Evolutionary conservation across 2,329 filamentous ascomycete genomes (phyloP), one percentile per base, ranked within the genome.

Genomic region (Cercospora sp.): DNA sequence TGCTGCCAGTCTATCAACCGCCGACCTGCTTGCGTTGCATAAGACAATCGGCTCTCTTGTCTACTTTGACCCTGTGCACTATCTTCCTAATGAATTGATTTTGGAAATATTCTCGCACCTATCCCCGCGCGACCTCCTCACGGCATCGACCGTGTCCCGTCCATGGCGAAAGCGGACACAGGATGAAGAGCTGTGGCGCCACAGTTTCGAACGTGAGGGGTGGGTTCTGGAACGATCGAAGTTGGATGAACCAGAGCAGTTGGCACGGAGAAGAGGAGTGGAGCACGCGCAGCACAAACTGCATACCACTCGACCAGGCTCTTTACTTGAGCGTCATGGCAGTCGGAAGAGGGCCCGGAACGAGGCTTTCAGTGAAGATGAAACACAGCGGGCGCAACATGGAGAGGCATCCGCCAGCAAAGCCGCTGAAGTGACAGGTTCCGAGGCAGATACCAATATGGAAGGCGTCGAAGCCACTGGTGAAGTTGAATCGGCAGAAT

Each of bases 51-150:
- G 3, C 86, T 94, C 63, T 89, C 67, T 72, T 64, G 69, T 73
- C 40, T 98, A 97, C 79, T 94, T 97, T 81, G 92, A 99, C 80
- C 97, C 97, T 64, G 89, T 97, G 51, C 84, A 88, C 71, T 89
- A 92, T 75, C 87, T 99, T 0, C 95, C 95, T 0, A 89, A 92
- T 28, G 95, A 99, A 79, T 91, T 99, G 74, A 96, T 93, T 69
- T 89, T 95, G 55, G 91, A 96, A 75, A 90, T 98, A 55, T 89
- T 99, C 53, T 90, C 91, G 16, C 95, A 93, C 76, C 89, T 99
- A 60, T 91, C 94, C 64, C 91, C 93, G 0, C 79, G 88, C 30
- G 95, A 93, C 0, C 84, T 99, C 45, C 85, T 98, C 66, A 88
- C 87, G 60, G 91, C 94, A 2, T 92, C 93, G 0, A 86, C 88